Conservation (phyloP, 768 basidiomycete species). For the Rhodotorula toruloides region DNA sequence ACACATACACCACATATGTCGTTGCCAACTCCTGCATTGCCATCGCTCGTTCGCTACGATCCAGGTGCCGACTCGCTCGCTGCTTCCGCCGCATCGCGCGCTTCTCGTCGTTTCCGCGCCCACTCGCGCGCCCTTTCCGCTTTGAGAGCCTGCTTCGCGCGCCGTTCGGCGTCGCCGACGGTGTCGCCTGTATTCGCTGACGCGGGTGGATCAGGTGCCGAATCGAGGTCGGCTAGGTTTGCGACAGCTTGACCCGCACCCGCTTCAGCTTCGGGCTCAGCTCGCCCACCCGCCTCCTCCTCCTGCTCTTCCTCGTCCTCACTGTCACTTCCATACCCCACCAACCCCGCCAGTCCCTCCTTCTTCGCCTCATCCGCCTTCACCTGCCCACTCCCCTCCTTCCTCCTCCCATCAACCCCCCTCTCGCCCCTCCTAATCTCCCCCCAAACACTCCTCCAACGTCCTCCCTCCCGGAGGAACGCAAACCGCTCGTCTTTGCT, state of each 20-base stretch:
- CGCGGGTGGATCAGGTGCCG: background rate
- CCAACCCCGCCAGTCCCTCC: constrained; percentile 9
- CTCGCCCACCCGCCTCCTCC: background rate
- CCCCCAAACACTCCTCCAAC: constrained; percentile 27
- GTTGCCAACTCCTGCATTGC: too few relatives aligned
- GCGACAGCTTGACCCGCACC: background rate
- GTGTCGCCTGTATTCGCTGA: background rate
- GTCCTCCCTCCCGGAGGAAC: constrained; percentile 53
- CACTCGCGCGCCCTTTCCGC: constrained; percentile 13
- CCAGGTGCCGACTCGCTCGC: too few relatives aligned
- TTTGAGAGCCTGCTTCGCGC: constrained; percentile 1
- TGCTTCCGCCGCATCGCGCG: too few relatives aligned
- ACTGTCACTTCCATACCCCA: constrained; percentile 20
- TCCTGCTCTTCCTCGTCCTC: constrained; percentile 4
- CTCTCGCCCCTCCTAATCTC: constrained; percentile 11
- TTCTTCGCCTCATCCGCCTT: background rate
- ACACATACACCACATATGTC: too few relatives aligned
- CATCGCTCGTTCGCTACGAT: too few relatives aligned
- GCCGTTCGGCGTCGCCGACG: background rate
- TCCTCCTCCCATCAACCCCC: background rate
- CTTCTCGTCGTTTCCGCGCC: constrained; percentile 15
- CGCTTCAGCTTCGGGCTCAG: background rate
- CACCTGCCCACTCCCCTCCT: background rate
- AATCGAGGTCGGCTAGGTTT: too few relatives aligned
- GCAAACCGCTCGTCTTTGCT: constrained; percentile 71